phyloP scores from a whole-genome alignment of 2,329 filamentous ascomycete genomes.

The Calonectria henricotiae region DNA sequence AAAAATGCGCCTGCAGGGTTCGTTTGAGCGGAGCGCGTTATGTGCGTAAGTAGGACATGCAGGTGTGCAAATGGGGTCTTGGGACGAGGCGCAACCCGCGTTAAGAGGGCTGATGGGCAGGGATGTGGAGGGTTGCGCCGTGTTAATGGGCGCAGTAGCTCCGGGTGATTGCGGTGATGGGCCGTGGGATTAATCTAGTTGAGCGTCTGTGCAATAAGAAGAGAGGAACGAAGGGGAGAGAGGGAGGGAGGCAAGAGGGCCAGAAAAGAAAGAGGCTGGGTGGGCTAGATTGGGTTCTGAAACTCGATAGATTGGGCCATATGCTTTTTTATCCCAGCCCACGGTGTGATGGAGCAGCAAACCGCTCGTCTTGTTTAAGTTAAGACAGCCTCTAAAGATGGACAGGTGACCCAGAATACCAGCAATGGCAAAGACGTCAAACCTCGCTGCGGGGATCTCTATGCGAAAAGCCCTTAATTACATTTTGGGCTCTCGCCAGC shows the following conservation, averaged over 20 bases:
- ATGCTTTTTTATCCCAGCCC: conserved; percentile 1
- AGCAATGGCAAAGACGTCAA: neutral
- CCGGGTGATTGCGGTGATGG: neutral
- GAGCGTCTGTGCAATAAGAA: conserved; percentile 12
- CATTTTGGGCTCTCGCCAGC: conserved; percentile 9
- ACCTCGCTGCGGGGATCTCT: conserved; percentile 12
- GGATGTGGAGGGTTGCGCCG: conserved; percentile 16
- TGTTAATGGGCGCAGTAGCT: conserved; percentile 13
- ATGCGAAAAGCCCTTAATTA: conserved; percentile 16
- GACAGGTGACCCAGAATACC: neutral
- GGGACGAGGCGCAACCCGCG: conserved; percentile 22
- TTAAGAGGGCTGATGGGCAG: conserved; percentile 22
- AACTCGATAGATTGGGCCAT: conserved; percentile 18
- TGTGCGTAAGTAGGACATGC: conserved; percentile 22
- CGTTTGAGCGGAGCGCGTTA: conserved; percentile 29
- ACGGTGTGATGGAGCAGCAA: neutral
- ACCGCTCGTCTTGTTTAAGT: neutral
- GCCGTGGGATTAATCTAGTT: neutral
- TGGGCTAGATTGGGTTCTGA: conserved; percentile 7
- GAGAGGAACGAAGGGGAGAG: neutral
- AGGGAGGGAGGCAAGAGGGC: neutral
- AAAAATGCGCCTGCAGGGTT: conserved; percentile 26
- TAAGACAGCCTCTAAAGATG: neutral
- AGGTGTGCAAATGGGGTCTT: conserved; percentile 21
- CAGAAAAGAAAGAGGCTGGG: conserved; percentile 16